A percentile compares a stretch with the other conserved stretches of the same genome.
Conservation (phyloP, 176 grass and related monocot species). For the Metroxylon sagu region DNA sequence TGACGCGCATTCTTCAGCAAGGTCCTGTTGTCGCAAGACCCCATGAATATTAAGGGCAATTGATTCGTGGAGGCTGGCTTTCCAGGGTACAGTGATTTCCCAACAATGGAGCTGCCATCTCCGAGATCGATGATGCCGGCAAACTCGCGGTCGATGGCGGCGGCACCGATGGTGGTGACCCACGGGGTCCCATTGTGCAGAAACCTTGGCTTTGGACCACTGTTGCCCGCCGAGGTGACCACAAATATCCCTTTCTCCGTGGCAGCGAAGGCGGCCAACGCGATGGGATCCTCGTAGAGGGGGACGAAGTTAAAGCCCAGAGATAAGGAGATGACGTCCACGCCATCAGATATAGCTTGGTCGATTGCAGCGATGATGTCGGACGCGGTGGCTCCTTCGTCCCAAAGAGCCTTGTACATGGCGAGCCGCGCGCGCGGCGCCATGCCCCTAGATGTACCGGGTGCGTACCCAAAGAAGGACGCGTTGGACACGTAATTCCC, state of each 20-base stretch:
- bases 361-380: constrained; percentile 60
- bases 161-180: constrained; percentile 38
- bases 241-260: constrained; percentile 40
- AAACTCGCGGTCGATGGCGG: constrained; percentile 6
- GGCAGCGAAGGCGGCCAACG: constrained; percentile 42
- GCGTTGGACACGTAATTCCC: constrained; percentile 32
- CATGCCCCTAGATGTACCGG: constrained; percentile 34
- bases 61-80: neutral
- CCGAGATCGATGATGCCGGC: constrained; percentile 1
- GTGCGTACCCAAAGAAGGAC: constrained; percentile 52
- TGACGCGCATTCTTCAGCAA: constrained; percentile 10
- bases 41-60: constrained; percentile 1
- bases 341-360: constrained; percentile 44
- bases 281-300: constrained; percentile 46
- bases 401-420: constrained; percentile 61
- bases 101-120: neutral
- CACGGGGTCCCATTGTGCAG: constrained; percentile 70
- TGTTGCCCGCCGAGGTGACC: constrained; percentile 32
- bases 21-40: neutral
- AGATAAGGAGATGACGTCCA: constrained; percentile 64
- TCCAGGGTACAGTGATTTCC: constrained; percentile 6
- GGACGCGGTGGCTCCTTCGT: constrained; percentile 23
- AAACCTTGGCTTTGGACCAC: neutral
- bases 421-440: constrained; percentile 49
- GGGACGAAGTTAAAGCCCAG: constrained; percentile 26